Evolutionary conservation across 805 yeast species (phyloP), one percentile per base, ranked within the genome.

Genomic region (Torulaspora delbrueckii): DNA sequence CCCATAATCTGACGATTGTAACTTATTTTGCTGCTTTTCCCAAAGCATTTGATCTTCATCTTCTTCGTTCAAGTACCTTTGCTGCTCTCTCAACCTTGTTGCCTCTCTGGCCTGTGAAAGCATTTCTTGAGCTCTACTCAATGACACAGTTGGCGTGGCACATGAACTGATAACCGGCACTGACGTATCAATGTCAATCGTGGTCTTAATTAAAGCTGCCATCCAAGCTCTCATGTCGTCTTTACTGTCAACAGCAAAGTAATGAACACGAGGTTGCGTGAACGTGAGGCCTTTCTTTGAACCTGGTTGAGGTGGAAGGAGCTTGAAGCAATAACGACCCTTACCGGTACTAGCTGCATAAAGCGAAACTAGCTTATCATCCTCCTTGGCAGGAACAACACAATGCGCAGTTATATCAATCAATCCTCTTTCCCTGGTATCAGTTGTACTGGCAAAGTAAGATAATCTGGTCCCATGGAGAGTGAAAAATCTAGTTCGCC

Each of bases 251-350:
- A 91, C 96, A 0, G 98, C 97, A 74, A 93, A 93, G 65, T 84
- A 93, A 59, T 93, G 99, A 6, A 89, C 86, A 54, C 89, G 87
- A 24, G 96, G 99, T 53, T 90, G 96, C 0, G 99, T 93, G 65
- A 93, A 93, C 0, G 96, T 90, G 46, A 93, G 77, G 0, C 98
- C 98, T 68, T 90, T 91, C 54, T 84, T 82, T 43, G 91, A 86
- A 0, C 99, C 99, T 0, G 98, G 98, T 2, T 95, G 96, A 0
- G 99, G 99, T 8, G 99, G 99, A 3, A 90, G 79, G 9, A 93
- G 65, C 65, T 90, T 90, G 72, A 93, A 91, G 59, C 96, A 88
- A 62, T 80, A 86, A 33, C 95, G 75, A n/a, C 98, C 98, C 36
- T 86, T 83, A 7, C 97, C 96, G 3, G 96, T 84, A 26, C 91